Percentiles rank a stretch among this genome's conserved stretches.
phyloP scores from a whole-genome alignment of 352 stramenopile species.

The Aphanomyces cochlioides region DNA sequence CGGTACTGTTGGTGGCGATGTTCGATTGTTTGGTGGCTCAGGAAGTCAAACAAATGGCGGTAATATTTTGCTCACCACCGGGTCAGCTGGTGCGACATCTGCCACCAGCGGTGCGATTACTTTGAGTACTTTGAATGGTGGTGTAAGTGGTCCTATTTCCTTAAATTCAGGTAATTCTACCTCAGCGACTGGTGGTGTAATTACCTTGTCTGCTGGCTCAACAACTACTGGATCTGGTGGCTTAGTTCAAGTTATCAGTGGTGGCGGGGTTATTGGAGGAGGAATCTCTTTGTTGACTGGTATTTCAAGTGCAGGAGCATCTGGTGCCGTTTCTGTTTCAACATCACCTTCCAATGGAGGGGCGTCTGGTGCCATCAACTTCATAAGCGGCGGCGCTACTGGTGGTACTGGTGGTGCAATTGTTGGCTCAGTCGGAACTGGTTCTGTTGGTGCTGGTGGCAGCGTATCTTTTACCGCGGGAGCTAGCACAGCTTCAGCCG shows the following conservation, averaged over 20 bases:
- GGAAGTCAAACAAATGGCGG: constrained; percentile 5
- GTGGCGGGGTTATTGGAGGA: constrained; percentile 26
- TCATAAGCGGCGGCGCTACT: constrained; percentile 34
- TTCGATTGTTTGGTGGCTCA: constrained; percentile 8
- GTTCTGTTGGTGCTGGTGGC: neutral
- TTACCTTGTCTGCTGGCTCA: constrained; percentile 35
- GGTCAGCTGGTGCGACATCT: neutral
- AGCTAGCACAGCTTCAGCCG: neutral
- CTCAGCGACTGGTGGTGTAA: constrained; percentile 32
- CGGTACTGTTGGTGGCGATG: constrained; percentile 20
- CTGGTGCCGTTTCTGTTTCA: constrained; percentile 33
- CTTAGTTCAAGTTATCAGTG: constrained; percentile 36
- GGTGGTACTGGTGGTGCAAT: constrained; percentile 36
- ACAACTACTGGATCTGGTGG: constrained; percentile 26
- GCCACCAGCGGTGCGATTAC: neutral
- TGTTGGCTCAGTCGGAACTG: constrained; percentile 30
- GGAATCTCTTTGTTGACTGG: constrained; percentile 36
- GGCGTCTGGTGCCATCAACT: constrained; percentile 34
- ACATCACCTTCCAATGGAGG: constrained; percentile 33
- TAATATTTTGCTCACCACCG: neutral
- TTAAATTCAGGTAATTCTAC: neutral
- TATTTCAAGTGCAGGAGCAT: constrained; percentile 18
- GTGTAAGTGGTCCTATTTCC: neutral
- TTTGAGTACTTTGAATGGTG: constrained; percentile 8
- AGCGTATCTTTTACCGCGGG: constrained; percentile 1